phyloP scores from a whole-genome alignment of 2,329 filamentous ascomycete species.

The Fonsecaea pedrosoi region DNA sequence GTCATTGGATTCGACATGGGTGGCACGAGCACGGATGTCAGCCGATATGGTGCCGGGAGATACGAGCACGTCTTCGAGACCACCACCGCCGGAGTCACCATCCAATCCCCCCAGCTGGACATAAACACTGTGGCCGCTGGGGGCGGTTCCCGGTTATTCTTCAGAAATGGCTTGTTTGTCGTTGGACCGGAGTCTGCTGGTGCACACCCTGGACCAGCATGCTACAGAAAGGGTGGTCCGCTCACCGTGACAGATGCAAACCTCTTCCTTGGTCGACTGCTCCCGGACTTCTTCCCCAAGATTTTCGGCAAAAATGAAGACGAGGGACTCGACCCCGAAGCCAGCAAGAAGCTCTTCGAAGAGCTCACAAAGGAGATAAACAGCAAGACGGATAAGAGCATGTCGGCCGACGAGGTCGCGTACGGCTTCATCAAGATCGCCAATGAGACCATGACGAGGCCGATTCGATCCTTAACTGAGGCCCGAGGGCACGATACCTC shows the following conservation, averaged over 20 bases:
- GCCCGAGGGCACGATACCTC: slow-evolving; percentile 91
- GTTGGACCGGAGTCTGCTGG: slow-evolving; percentile 91
- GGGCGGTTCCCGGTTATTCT: slow-evolving; percentile 74
- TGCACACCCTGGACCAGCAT: slow-evolving; percentile 88
- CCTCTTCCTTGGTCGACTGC: slow-evolving; percentile 79
- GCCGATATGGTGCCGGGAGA: slow-evolving; percentile 80
- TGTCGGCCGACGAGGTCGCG: slow-evolving; percentile 83
- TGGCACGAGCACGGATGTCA: slow-evolving; percentile 90
- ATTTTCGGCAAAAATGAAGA: slow-evolving; percentile 93
- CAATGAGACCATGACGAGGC: slow-evolving; percentile 89
- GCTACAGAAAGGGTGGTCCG: slow-evolving; percentile 89
- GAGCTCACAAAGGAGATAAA: slow-evolving; percentile 81
- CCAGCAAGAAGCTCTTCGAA: slow-evolving; percentile 76
- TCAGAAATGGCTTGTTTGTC: slow-evolving; percentile 86
- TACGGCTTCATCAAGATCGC: slow-evolving; percentile 92
- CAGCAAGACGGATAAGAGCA: slow-evolving; percentile 65
- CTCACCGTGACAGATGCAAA: slow-evolving; percentile 93
- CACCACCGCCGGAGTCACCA: slow-evolving; percentile 90
- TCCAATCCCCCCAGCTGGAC: slow-evolving; percentile 88
- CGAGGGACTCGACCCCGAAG: slow-evolving; percentile 76
- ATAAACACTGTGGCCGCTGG: slow-evolving; percentile 96
- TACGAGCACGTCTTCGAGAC: slow-evolving; percentile 96
- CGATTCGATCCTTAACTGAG: slow-evolving; percentile 88
- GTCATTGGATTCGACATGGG: slow-evolving; percentile 98
- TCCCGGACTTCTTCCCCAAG: slow-evolving; percentile 94